Percentiles rank a stretch among this genome's conserved stretches.
phyloP scores from a whole-genome alignment of 768 basidiomycete genomes.

The Podaxis carcinomalis region DNA sequence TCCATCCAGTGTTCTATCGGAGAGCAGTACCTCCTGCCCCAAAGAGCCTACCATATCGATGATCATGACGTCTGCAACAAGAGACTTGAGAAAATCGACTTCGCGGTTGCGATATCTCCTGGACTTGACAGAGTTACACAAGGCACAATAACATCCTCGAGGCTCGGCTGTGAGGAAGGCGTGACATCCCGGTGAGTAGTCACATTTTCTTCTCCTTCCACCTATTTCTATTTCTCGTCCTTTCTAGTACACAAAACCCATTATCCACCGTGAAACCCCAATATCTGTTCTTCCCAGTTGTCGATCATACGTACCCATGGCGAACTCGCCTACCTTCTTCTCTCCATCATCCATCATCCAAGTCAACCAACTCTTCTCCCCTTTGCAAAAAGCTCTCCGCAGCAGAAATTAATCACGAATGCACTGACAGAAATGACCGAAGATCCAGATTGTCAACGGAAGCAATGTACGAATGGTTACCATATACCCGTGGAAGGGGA shows the following conservation, averaged over 20 bases:
- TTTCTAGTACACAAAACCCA: too few relatives aligned
- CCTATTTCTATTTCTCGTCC: too few relatives aligned
- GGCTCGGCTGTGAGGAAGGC: too few relatives aligned
- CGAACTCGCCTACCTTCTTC: slow-evolving; percentile 52
- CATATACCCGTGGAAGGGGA: slow-evolving; percentile 51
- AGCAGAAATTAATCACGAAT: slow-evolving; percentile 52
- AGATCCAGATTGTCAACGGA: slow-evolving; percentile 39
- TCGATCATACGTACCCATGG: slow-evolving; percentile 39
- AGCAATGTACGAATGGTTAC: slow-evolving; percentile 51
- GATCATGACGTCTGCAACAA: slow-evolving; percentile 89
- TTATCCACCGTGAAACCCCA: slow-evolving; percentile 63
- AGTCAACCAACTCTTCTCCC: slow-evolving; percentile 52
- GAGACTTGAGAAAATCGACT: slow-evolving; percentile 79
- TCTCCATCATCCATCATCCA: slow-evolving; percentile 34
- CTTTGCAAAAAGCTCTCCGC: slow-evolving; percentile 64
- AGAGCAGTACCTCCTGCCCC: slow-evolving; percentile 59
- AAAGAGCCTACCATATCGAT: slow-evolving; percentile 77
- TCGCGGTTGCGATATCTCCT: slow-evolving; percentile 94
- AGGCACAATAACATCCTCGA: background rate
- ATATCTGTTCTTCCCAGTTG: slow-evolving; percentile 49
- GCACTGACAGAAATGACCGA: slow-evolving; percentile 37
- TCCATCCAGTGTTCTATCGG: slow-evolving; percentile 75
- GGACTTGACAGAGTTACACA: slow-evolving; percentile 50
- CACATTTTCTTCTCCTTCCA: too few relatives aligned
- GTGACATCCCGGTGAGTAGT: too few relatives aligned